These are phyloP conservation scores for Corymbia calophylla DNA, from an alignment of 441 rosid genomes.

Conservation along the genomic window DNA sequence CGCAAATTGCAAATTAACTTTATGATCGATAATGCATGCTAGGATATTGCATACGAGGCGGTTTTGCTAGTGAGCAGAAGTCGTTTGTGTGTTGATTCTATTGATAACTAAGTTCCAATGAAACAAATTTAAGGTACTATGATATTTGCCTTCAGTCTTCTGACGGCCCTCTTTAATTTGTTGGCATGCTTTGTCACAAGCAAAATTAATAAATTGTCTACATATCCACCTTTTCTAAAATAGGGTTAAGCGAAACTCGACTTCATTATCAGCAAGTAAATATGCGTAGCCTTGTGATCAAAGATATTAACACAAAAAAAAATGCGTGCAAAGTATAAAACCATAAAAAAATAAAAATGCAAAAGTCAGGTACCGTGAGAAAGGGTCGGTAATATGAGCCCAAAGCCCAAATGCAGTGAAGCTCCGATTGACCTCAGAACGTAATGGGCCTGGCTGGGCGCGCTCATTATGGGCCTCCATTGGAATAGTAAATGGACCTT, in stretches of 20 bases:
- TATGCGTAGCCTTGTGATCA: not conserved
- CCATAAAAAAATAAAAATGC: not conserved
- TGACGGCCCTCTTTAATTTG: not conserved
- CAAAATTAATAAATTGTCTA: not conserved
- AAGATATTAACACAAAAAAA: not conserved
- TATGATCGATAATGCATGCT: not conserved
- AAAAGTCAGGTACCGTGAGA: not conserved
- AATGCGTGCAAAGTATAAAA: not conserved
- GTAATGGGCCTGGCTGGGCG: not conserved
- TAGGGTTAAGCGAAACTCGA: not conserved
- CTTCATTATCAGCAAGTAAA: not conserved
- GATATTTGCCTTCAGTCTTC: not conserved
- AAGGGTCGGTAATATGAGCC: not conserved
- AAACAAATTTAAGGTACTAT: not conserved
- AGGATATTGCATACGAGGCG: not conserved
- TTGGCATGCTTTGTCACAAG: not conserved
- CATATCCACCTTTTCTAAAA: not conserved
- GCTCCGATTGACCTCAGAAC: not conserved
- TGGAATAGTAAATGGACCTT: not conserved
- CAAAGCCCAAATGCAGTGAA: not conserved
- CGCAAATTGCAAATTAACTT: not conserved
- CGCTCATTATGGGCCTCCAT: not conserved
- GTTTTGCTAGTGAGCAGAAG: not conserved
- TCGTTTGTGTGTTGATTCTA: not conserved
- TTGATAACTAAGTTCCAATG: not conserved